Percentiles rank a stretch among this genome's conserved stretches.
phyloP scores from a whole-genome alignment of 306 rosid species.

The Dalbergia cochinchinensis region DNA sequence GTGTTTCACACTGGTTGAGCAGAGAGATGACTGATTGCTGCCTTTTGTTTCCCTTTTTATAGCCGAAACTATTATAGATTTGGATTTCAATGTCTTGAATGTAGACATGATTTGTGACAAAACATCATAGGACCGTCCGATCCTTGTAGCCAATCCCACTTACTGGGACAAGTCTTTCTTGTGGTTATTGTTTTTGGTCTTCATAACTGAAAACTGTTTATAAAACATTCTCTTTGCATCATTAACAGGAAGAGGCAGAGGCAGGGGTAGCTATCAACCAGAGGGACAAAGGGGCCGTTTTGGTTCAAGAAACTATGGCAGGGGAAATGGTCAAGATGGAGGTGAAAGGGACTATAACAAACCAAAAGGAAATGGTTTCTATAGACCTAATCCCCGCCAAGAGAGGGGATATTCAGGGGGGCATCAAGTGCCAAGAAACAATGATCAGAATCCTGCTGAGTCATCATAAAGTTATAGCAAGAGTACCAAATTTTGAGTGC shows the following conservation, averaged over 20 bases:
- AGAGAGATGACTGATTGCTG: background rate
- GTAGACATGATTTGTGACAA: background rate
- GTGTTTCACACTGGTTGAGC: background rate
- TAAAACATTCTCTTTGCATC: constrained; percentile 7
- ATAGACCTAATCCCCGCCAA: constrained; percentile 61
- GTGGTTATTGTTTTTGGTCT: background rate
- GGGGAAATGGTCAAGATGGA: constrained; percentile 61
- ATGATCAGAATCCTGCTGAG: constrained; percentile 53
- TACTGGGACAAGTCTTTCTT: too few relatives aligned
- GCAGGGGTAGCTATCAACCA: constrained; percentile 65
- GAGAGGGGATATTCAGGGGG: constrained; percentile 57
- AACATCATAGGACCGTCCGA: background rate
- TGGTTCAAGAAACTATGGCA: constrained; percentile 55
- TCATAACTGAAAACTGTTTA: background rate
- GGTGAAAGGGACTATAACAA: constrained; percentile 61
- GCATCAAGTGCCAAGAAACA: constrained; percentile 55
- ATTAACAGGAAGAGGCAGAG: constrained; percentile 81
- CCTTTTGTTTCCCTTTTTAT: background rate
- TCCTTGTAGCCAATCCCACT: background rate
- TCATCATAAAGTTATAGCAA: constrained; percentile 38
- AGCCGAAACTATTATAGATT: too few relatives aligned
- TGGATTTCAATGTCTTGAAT: too few relatives aligned
- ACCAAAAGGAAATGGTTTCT: constrained; percentile 71
- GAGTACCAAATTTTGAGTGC: constrained; percentile 34
- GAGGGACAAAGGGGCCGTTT: constrained; percentile 65